phyloP scores from a whole-genome alignment of 768 basidiomycete genomes.

The Lentinus brumalis region DNA sequence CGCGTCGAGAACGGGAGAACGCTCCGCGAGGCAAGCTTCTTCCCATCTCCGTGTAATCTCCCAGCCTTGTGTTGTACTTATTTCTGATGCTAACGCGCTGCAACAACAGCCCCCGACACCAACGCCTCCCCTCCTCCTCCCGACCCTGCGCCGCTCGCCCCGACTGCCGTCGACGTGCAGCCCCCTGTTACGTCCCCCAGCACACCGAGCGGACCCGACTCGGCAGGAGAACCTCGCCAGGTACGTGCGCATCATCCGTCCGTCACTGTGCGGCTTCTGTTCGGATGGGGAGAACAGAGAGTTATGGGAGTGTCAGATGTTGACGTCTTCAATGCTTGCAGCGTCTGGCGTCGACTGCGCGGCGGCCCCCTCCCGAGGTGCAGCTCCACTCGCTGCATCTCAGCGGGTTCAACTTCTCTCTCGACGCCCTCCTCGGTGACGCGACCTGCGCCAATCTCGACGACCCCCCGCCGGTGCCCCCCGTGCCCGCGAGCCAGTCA shows the following conservation, averaged over 20 bases:
- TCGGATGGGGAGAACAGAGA: not conserved
- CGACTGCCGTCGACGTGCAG: not conserved
- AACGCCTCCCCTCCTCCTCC: not conserved
- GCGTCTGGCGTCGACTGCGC: not conserved
- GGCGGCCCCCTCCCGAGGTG: not conserved
- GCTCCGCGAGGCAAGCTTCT: conserved; percentile 15
- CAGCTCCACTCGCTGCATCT: conserved; percentile 19
- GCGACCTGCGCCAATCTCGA: not conserved
- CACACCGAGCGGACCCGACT: not conserved
- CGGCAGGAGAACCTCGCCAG: not conserved
- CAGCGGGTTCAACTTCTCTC: conserved; percentile 19
- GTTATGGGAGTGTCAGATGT: not conserved
- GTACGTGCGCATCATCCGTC: not conserved
- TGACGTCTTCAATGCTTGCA: not conserved
- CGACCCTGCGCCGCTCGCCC: not conserved
- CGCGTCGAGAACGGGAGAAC: conserved; percentile 17
- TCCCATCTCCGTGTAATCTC: conserved; percentile 14
- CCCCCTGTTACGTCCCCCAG: not conserved
- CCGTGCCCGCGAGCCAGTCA: not conserved
- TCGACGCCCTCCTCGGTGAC: conserved; percentile 12
- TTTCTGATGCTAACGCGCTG: conserved; percentile 8
- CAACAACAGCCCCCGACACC: conserved; percentile 13
- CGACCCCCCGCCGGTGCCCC: not conserved
- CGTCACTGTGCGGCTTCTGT: not conserved
- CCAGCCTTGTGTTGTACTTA: conserved; percentile 13